Base-by-base conservation (phyloP, 2,329 filamentous ascomycete species). In the Xylariaceae sp. region DNA sequence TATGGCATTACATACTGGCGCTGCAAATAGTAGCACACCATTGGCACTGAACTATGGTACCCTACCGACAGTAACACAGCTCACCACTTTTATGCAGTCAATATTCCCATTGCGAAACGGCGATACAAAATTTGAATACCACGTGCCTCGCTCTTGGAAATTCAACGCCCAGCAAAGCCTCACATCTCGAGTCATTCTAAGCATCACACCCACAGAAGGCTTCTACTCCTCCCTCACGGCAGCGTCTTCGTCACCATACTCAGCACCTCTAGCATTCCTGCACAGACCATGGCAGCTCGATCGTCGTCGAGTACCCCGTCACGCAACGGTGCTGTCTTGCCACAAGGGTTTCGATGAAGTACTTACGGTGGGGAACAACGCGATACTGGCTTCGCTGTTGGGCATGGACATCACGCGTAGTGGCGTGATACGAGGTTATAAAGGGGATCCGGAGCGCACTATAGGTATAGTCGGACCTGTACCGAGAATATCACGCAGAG, bases 311-410 rank as follows among this genome's bases (percentile, higher is more conserved):
- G 22, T 57, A 14, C 54, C 56, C 5, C 48, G 48, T 14, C 44
- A 45, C 18, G 45, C 52, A 5, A 49, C 52, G 2, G 43, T 56
- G 2, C 42, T 57, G 35, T 39, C 56, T 5, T 49, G 44, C 30
- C 56, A 58, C 39, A 58, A 55, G 44, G 44, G 52, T 6, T 56
- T 56, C 30, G 56, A 57, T 40, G 56, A 57, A 48, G 48, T 48
- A 22, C 44, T 57, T 6, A 58, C 56, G 2, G 49, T 53, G 10
- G 56, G 56, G 22, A 51, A 54, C 33, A 58, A 55, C 42, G 19
- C 31, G 3, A 50, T 47, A 5, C 48, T 58, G 7, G 54, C 48
- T 10, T 33, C 45, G 11, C 19, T 33, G 15, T 36, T 56, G 1
- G 49, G 47, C 11, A 42, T 56, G 42, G 48, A 38, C 6, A 17